phyloP scores from a whole-genome alignment of 202 grass and related monocot species.

The Brachypodium distachyon region DNA sequence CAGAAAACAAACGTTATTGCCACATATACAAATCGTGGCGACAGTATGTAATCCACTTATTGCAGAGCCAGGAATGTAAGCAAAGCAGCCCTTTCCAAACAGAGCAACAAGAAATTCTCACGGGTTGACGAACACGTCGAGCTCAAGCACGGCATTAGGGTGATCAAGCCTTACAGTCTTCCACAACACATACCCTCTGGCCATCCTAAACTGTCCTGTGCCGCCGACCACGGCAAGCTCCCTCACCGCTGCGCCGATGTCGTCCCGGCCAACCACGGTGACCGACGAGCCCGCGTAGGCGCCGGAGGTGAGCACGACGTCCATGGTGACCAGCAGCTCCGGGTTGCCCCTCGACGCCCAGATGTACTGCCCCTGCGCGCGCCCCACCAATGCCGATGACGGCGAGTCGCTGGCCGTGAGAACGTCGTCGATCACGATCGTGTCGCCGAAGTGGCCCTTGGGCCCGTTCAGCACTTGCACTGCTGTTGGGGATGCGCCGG shows the following conservation, averaged over 20 bases:
- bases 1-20: too few relatives aligned
- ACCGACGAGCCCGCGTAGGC: slow-evolving; percentile 43
- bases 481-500: slow-evolving; percentile 21
- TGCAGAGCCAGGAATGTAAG: too few relatives aligned
- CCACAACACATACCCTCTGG: slow-evolving; percentile 21
- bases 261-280: slow-evolving; percentile 33
- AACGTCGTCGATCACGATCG: slow-evolving; percentile 37
- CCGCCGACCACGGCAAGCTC: slow-evolving; percentile 47
- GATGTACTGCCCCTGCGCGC: slow-evolving; percentile 30
- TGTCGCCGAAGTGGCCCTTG: slow-evolving; percentile 11
- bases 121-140: slow-evolving; percentile 37
- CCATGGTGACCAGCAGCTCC: slow-evolving; percentile 22
- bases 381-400: slow-evolving; percentile 15
- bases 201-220: slow-evolving; percentile 39
- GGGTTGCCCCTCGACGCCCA: slow-evolving; percentile 4
- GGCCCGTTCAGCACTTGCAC: slow-evolving; percentile 26
- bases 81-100: too few relatives aligned
- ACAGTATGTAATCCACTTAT: too few relatives aligned
- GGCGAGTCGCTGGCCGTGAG: neutral
- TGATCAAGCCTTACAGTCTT: slow-evolving; percentile 12
- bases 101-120: too few relatives aligned
- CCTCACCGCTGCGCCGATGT: neutral
- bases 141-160: slow-evolving; percentile 24
- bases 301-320: slow-evolving; percentile 34
- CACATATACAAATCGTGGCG: too few relatives aligned